Conservation (phyloP, 2,329 filamentous ascomycete species). For the Lachnellula occidentalis region DNA sequence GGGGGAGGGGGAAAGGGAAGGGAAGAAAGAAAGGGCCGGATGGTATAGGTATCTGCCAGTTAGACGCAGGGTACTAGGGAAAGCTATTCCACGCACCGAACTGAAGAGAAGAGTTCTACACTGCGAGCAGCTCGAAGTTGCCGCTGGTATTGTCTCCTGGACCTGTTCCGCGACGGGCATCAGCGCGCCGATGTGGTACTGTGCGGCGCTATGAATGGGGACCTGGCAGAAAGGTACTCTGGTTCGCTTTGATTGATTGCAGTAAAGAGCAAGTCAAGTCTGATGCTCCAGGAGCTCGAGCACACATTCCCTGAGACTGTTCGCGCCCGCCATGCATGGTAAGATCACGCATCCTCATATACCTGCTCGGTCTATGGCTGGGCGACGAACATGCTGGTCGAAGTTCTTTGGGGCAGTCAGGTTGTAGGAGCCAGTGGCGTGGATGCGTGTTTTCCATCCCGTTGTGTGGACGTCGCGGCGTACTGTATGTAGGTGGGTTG, state of each 20-base stretch:
- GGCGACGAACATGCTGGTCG: constrained; percentile 38
- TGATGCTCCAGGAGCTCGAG: constrained; percentile 35
- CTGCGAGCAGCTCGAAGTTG: constrained; percentile 14
- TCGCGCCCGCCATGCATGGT: constrained; percentile 36
- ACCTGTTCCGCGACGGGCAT: constrained; percentile 44
- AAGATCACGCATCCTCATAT: constrained; percentile 34
- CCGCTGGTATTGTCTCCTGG: constrained; percentile 37
- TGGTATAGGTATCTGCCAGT: background rate
- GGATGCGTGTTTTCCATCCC: constrained; percentile 37
- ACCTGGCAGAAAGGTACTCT: constrained; percentile 37
- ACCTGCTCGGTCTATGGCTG: constrained; percentile 37
- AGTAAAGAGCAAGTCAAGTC: constrained; percentile 40
- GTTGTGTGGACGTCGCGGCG: constrained; percentile 33
- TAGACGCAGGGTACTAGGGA: constrained; percentile 17
- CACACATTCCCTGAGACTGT: constrained; percentile 41
- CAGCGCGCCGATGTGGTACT: constrained; percentile 39
- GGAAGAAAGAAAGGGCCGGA: no score
- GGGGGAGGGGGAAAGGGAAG: no score
- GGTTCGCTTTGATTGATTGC: constrained; percentile 37
- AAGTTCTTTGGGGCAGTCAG: constrained; percentile 35
- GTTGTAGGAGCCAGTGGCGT: constrained; percentile 37
- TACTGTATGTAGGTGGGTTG: constrained; percentile 38
- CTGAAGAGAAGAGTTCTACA: constrained; percentile 35
- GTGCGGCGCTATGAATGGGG: constrained; percentile 34
- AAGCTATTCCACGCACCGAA: constrained; percentile 34